A percentile compares a stretch with the other conserved stretches of the same genome.
Evolutionary conservation across 73 alveolate genomes (phyloP).

Genomic region (Blepharisma stoltei): DNA sequence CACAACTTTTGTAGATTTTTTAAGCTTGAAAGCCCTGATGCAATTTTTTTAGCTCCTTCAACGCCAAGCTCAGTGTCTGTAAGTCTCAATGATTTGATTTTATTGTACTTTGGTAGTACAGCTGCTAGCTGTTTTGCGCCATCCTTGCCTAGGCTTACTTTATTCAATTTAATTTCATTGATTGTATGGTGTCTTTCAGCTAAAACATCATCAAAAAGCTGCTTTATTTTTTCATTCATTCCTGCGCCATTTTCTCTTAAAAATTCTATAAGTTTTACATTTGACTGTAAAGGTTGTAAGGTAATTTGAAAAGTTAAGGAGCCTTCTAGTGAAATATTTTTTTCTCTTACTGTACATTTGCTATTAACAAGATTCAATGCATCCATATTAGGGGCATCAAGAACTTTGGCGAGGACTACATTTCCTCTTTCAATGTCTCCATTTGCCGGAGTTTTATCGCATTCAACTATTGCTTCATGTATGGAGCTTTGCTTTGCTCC

Average conservation of each 20-base stretch:
- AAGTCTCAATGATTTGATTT: background rate
- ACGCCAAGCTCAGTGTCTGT: background rate
- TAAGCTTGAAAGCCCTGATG: background rate
- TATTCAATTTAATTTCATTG: background rate
- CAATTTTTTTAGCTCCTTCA: constrained; percentile 23
- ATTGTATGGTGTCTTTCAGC: background rate
- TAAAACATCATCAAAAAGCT: background rate
- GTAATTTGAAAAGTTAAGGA: background rate
- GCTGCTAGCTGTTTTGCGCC: background rate
- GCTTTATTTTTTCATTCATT: background rate
- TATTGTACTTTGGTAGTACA: background rate
- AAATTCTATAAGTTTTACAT: background rate
- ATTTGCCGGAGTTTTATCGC: background rate
- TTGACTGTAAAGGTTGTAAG: background rate
- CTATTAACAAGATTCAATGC: background rate
- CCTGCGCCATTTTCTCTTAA: background rate
- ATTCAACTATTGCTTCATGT: background rate
- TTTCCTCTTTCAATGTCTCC: background rate
- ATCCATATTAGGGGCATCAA: background rate
- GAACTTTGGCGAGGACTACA: background rate
- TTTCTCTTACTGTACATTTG: background rate
- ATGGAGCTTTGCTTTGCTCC: background rate
- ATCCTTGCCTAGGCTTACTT: background rate
- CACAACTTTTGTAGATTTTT: background rate
- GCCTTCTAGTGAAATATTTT: background rate